Conservation (phyloP, 768 basidiomycete genomes). For the Trametes villosa region DNA sequence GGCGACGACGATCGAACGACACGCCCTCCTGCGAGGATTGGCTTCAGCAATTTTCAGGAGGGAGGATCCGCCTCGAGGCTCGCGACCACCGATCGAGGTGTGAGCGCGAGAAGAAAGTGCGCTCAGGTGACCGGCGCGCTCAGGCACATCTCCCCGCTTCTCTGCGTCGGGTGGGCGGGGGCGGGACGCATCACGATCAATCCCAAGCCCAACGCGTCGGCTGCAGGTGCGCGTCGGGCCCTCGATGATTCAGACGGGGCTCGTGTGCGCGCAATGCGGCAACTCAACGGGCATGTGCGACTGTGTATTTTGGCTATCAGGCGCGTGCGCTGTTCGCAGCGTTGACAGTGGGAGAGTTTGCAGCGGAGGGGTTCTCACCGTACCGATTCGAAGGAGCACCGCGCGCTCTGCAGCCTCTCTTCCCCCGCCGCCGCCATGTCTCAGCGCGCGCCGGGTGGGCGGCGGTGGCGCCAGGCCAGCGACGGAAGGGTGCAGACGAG, state of each 20-base stretch:
- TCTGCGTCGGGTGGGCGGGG: conserved; percentile 3
- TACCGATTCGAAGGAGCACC: too few relatives aligned
- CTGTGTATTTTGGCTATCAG: too few relatives aligned
- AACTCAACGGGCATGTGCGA: too few relatives aligned
- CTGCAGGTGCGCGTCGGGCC: too few relatives aligned
- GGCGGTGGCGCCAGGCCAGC: background rate
- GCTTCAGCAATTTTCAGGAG: too few relatives aligned
- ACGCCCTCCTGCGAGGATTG: too few relatives aligned
- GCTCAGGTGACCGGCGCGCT: conserved; percentile 12
- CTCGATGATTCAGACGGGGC: background rate
- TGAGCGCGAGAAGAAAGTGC: background rate
- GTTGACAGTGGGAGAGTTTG: too few relatives aligned
- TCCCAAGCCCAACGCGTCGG: background rate
- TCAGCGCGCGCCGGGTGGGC: background rate
- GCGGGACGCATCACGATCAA: conserved; percentile 6
- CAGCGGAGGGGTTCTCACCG: too few relatives aligned
- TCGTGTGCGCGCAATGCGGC: too few relatives aligned
- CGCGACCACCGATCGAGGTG: conserved; percentile 8
- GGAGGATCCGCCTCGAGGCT: conserved; percentile 10
- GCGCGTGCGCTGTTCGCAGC: too few relatives aligned
- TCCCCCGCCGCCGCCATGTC: too few relatives aligned
- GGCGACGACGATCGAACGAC: background rate
- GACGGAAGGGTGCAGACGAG: background rate
- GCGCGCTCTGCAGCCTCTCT: too few relatives aligned
- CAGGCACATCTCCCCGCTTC: conserved; percentile 19